A percentile compares a stretch with the other conserved stretches of the same genome.
phyloP scores from a whole-genome alignment of 2,329 filamentous ascomycete genomes.

The Pestalotiopsis sp. region DNA sequence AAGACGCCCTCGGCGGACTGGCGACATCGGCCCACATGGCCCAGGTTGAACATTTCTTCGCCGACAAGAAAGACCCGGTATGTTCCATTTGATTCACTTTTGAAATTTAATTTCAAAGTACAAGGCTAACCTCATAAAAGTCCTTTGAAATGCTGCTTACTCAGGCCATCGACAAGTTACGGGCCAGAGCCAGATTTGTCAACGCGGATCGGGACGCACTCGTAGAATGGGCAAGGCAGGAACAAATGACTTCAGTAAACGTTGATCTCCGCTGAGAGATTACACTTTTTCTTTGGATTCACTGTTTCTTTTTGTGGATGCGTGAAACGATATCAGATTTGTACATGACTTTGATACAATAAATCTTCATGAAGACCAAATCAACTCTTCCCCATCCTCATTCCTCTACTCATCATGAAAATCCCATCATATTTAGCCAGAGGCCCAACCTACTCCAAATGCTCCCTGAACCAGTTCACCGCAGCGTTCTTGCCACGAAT shows the following conservation, averaged over 20 bases:
- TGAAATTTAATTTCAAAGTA: too few species aligned
- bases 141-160: constrained; percentile 2
- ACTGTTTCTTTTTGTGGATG: too few species aligned
- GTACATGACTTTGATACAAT: too few species aligned
- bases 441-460: constrained; percentile 11
- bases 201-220: constrained; percentile 1
- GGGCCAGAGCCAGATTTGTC: background rate
- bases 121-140: background rate
- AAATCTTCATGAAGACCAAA: too few species aligned
- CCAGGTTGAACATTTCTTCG: constrained; percentile 9
- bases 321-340: too few species aligned
- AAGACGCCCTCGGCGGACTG: background rate
- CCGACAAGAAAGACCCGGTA: background rate
- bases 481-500: constrained; percentile 48
- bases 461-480: constrained; percentile 45
- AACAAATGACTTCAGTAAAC: too few species aligned
- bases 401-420: too few species aligned
- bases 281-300: too few species aligned
- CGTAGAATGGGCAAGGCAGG: constrained; percentile 1
- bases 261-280: background rate
- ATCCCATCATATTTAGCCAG: too few species aligned
- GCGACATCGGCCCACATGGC: background rate
- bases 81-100: background rate
- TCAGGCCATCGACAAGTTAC: constrained; percentile 8
- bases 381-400: too few species aligned